Base-by-base conservation (phyloP, 1,139 yeast genomes). In the Wickerhamomyces sp. region DNA sequence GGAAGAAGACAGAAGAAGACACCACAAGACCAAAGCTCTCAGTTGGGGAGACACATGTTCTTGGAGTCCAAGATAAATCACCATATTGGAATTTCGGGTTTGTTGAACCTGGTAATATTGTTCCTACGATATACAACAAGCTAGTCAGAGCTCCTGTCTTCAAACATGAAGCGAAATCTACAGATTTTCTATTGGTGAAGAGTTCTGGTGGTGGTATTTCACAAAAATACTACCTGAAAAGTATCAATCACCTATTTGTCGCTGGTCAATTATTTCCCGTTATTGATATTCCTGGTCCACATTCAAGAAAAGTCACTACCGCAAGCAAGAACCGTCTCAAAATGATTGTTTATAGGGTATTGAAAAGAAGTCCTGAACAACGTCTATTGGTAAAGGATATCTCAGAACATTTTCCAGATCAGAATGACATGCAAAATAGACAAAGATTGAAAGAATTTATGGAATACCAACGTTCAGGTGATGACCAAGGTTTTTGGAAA, bases 21-120 rank as follows among this genome's bases (percentile, higher is more conserved):
- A 78, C 80, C 7, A 74, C 86, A 6, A 78, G 99, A 51, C 99
- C 99, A 0, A 91, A 91, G 58, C 74, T 91, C 10, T 79, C 89
- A 1, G 75, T 90, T 38, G 99, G 99, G 43, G 99, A 94, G 64
- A 93, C 99, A 0, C 95, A 88, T 65, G 96, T 94, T 3, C 71
- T 94, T 37, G 97, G 97, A 15, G 89, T 88, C 2, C 96, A 90
- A 60, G 99, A 94, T 65, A 76, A 95, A 56, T 87, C 96, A 11
- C 98, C 99, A 11, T 94, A 93, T 62, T 94, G 99, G 99, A 93
- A 91, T 62, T 94, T 90, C 70, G 99, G 99, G 2, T 87, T 86
- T 66, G 98, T 94, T 13, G 96, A 90, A 43, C 88, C 91, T 3
- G 99, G 99, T 4, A 89, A 85, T 56, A 80, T 89, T 49, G 97